Evolutionary conservation across 176 grass and related monocot genomes (phyloP), one percentile per base, ranked within the genome.

Genomic region (Carex kokanica): DNA sequence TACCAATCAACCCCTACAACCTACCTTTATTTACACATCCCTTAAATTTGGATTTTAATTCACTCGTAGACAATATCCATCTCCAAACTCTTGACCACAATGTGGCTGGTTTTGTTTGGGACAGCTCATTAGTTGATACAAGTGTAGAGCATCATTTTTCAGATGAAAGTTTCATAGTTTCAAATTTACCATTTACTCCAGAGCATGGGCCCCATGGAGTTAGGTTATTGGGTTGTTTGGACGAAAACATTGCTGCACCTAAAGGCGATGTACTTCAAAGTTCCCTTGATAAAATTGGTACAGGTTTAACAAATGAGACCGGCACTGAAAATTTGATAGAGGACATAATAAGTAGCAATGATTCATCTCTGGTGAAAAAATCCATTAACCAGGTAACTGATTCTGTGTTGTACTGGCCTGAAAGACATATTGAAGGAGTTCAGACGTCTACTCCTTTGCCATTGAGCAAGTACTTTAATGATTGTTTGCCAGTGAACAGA

Each of bases 381-480:
- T 43, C 41, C 8, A 8, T 43, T 43, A 8, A 43, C 41, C 6
- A 0, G 7, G 41, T 43, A 43, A 9, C 59, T 23, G 8, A 21
- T 61, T 61, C 59, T 2, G n/a, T 21, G 2, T 61, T 9, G 59
- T 61, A 61, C 59, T 53, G 49, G 47, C 71, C 38, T 11, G 40
- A 75, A 53, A 75, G 3, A 53, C 71, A 53, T 12, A 53, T 21
- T 49, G 71, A 71, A 40, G 29, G 31, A 66, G 58, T 85, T 78
- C 56, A 78, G 71, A 71, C 79, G 36, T 74, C 82, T 78, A 64
- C 85, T 85, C 83, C 64, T 65, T 27, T 84, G 17, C 54, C 81
- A 60, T 74, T 79, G 58, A 74, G 56, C 64, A 73, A 90, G 85
- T 83, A 77, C 27, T 78, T 81, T 43, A 68, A 64, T 65, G 74